These are phyloP conservation scores for Mallotus nudiflorus DNA, from an alignment of 345 rosid species.

Conservation along the genomic window DNA sequence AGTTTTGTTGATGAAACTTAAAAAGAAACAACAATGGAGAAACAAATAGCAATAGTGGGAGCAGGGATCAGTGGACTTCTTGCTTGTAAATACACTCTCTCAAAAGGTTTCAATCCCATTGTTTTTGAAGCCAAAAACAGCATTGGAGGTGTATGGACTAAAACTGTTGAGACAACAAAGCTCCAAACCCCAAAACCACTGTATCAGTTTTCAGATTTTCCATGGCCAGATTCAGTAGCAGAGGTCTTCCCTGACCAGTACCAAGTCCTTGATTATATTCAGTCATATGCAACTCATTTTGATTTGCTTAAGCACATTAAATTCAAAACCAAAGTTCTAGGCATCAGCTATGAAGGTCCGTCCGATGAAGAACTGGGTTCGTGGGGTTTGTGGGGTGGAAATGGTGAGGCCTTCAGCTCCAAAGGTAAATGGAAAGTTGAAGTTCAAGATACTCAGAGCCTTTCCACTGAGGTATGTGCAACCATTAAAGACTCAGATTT, in stretches of 20 bases:
- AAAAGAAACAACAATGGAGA: constrained; percentile 27
- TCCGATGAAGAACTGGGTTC: constrained; percentile 24
- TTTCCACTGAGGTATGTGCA: constrained; percentile 22
- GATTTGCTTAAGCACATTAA: constrained; percentile 37
- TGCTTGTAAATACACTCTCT: constrained; percentile 34
- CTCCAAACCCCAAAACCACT: constrained; percentile 29
- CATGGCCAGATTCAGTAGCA: constrained; percentile 44
- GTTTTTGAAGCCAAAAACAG: constrained; percentile 3
- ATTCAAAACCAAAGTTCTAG: constrained; percentile 35
- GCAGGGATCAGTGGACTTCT: constrained; percentile 47
- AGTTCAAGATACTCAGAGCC: constrained; percentile 18
- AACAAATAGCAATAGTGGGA: constrained; percentile 37
- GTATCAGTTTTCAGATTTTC: constrained; percentile 42
- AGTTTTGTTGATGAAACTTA: too few relatives aligned
- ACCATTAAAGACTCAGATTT: too few relatives aligned
- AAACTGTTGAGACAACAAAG: constrained; percentile 23
- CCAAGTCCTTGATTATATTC: constrained; percentile 35
- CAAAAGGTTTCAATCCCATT: constrained; percentile 33
- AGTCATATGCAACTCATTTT: constrained; percentile 36
- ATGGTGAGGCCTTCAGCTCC: constrained; percentile 28
- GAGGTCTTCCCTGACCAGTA: constrained; percentile 26
- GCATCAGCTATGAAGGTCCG: constrained; percentile 21
- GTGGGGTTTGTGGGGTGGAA: constrained; percentile 38
- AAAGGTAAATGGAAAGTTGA: constrained; percentile 40
- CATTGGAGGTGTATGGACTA: constrained; percentile 20